Evolutionary conservation across 331 rosid species (phyloP), one percentile per base, ranked within the genome.

Genomic region (Cydonia oblonga): DNA sequence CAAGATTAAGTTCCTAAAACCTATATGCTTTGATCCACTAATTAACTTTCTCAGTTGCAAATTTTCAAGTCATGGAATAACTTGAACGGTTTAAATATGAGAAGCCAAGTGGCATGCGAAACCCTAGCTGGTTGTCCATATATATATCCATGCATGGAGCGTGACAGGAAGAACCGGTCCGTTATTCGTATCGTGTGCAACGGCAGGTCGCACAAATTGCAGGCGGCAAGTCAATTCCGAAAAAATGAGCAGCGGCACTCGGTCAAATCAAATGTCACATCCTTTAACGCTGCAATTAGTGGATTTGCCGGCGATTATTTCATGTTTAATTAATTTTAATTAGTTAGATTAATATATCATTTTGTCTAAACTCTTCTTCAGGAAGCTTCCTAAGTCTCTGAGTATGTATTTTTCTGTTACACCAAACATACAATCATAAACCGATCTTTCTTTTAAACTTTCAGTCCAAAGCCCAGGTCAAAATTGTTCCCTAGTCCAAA

Each of bases 261-360:
- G 30, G 70, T 28, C 29, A 8, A 26, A 60, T 60, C 42, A 10
- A 38, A 38, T 38, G 9, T 60, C 35, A 26, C n/a, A 26, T 60
- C n/a, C 1, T 2, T 49, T 49, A 5, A 49, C 49, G 69, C 75
- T 18, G 20, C 75, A 14, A 49, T 49, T 19, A 46, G 32, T 56
- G 52, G 68, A 22, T 69, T 70, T 32, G 73, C 69, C 58, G 72
- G 73, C 56, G 68, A 69, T 69, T 42, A 29, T 44, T 61, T 25
- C 24, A 13, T 16, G 65, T 70, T 51, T 49, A 14, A 14, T 57
- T 71, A 5, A 13, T 5, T 40, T 16, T 46, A 15, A 46, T 15
- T 9, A 0, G 40, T 33, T 0, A 6, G 64, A 69, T 24, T 13
- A 46, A 16, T 16, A 46, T 46, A 6, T 3, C 53, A 28, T 33